Evolutionary conservation across 2,329 filamentous ascomycete genomes (phyloP), one percentile per base, ranked within the genome.

Genomic region (Talaromyces amestolkiae): DNA sequence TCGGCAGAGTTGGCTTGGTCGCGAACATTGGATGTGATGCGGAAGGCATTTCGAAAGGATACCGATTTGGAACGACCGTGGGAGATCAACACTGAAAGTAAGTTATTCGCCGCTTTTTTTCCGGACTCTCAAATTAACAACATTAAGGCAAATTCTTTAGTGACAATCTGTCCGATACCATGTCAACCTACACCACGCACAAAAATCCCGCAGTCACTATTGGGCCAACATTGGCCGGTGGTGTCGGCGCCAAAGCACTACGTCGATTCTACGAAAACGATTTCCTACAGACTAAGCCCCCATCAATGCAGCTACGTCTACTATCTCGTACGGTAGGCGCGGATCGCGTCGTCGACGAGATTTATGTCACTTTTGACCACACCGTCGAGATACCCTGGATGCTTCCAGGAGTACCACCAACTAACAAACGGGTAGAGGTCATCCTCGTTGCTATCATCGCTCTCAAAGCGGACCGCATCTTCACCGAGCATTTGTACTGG

Each of bases 1-100:
- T 84, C 84, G 0, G 85, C 89, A 1, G 83, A 85, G n/a, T 72
- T 92, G 22, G 89, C 90, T 0, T 92, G 88, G 84, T 86, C 83
- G n/a, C 82, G 91, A 8, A 88, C 86, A 41, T 72, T 93, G 65
- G 80, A 81, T 1, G 77, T 82, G 0, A 80, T 91, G 41, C 81
- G 87, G 47, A 83, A 82, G 66, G 89, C 86, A 0, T 91, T 92
- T 71, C 75, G 74, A 3, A 72, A 76, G 51, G 74, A 80, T 41
- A 64, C 70, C 0, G 76, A 80, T 65, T 67, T 76, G 41, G 77
- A 79, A 45, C 73, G 75, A 64, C 67, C 70, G 17, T 74, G 73
- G 73, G 74, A 79, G 66, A 72, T 77, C 13, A 71, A 79, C 65
- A 69, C 77, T 62, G 76, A 77, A 64, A 75, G 75, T 77, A 68